phyloP scores from a whole-genome alignment of 202 grass and related monocot species.

The Zoysia matrella region DNA sequence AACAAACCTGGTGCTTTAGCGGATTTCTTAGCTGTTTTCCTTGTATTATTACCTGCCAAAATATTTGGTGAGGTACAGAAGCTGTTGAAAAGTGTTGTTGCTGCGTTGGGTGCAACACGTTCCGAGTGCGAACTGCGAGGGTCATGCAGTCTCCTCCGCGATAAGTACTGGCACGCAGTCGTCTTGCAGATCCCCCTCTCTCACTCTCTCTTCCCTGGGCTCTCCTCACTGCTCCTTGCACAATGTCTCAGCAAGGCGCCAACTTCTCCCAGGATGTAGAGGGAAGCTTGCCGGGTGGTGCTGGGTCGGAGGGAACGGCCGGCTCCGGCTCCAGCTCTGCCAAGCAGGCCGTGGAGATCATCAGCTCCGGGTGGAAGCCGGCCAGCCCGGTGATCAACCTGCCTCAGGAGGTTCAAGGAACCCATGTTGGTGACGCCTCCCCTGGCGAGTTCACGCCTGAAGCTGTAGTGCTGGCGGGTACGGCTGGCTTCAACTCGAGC shows the following conservation, averaged over 20 bases:
- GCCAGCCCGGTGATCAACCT: background rate
- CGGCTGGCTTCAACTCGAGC: background rate
- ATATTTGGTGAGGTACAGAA: constrained; percentile 4
- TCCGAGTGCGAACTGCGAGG: background rate
- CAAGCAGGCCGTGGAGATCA: background rate
- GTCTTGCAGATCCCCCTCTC: background rate
- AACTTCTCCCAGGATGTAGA: background rate
- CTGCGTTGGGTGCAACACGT: background rate
- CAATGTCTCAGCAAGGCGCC: constrained; percentile 33
- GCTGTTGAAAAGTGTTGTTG: constrained; percentile 9
- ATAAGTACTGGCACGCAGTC: background rate
- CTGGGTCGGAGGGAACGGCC: background rate
- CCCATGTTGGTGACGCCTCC: background rate
- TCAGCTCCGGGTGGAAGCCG: background rate
- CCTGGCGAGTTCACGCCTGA: background rate
- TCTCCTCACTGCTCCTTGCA: background rate
- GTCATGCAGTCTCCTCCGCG: background rate
- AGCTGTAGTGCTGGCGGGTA: background rate
- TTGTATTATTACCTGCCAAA: background rate
- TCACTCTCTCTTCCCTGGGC: background rate
- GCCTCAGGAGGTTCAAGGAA: background rate
- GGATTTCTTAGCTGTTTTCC: background rate
- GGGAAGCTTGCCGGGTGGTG: background rate
- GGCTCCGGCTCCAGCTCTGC: background rate
- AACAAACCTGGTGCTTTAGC: background rate